Percentiles rank a stretch among this genome's conserved stretches.
These are phyloP conservation scores for Fragaria ananassa DNA, from an alignment of 306 rosid species.

Conservation along the genomic window DNA sequence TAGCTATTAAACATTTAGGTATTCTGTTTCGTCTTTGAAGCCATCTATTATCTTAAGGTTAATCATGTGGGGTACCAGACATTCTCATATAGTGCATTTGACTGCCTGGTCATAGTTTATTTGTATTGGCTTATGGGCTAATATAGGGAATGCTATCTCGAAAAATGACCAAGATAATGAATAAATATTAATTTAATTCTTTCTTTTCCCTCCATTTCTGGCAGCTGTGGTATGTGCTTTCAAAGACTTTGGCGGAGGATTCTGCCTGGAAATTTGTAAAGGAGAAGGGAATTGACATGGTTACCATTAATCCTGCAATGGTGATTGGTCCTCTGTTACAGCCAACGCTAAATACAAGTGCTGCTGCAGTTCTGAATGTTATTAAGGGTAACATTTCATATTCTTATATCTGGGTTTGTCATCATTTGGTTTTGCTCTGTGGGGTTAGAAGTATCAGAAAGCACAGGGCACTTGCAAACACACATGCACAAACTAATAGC, in stretches of 20 bases:
- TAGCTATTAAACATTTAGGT: neutral
- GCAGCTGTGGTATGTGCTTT: conserved; percentile 70
- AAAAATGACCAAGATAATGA: neutral
- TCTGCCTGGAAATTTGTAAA: conserved; percentile 83
- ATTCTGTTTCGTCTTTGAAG: neutral
- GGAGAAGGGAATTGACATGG: conserved; percentile 70
- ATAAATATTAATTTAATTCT: neutral
- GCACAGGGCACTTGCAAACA: neutral
- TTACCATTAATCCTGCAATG: conserved; percentile 63
- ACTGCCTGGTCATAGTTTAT: neutral
- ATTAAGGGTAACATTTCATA: conserved; percentile 47
- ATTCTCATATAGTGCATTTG: neutral
- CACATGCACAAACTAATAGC: neutral
- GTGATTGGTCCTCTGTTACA: conserved; percentile 81
- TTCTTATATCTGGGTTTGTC: neutral
- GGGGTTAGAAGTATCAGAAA: neutral
- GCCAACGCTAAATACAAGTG: conserved; percentile 61
- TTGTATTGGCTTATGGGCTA: neutral
- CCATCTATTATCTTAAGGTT: neutral
- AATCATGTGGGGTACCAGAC: neutral
- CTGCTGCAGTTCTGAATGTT: conserved; percentile 41
- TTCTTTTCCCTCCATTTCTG: conserved; percentile 1
- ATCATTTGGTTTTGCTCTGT: neutral
- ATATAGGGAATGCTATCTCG: neutral
- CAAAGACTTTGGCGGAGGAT: conserved; percentile 87